phyloP scores from a whole-genome alignment of 768 basidiomycete genomes.

The Lentinus tigrinus region DNA sequence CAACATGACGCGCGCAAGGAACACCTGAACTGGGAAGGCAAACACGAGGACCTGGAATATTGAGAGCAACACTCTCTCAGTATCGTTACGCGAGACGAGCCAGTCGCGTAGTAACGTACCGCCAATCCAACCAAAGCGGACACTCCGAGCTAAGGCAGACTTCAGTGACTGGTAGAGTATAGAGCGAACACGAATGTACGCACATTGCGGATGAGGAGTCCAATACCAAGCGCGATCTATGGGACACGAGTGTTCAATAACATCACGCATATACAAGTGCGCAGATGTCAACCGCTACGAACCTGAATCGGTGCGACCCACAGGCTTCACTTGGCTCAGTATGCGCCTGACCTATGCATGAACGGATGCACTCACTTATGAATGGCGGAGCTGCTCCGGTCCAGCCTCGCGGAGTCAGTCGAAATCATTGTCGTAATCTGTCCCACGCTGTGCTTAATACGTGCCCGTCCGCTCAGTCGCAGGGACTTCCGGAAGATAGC shows the following conservation, averaged over 20 bases:
- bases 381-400: conserved; percentile 41
- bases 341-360: not conserved
- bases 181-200: not conserved
- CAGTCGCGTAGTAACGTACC: not conserved
- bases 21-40: conserved; percentile 57
- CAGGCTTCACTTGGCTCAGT: conserved; percentile 33
- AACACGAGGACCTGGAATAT: conserved; percentile 44
- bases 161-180: not conserved
- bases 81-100: not conserved
- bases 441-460: conserved; percentile 61
- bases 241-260: not conserved
- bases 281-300: not conserved
- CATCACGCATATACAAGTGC: not conserved
- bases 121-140: conserved; percentile 13
- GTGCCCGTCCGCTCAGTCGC: conserved; percentile 59
- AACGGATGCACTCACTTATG: conserved; percentile 26
- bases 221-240: conserved; percentile 54
- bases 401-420: conserved; percentile 58
- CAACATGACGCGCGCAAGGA: conserved; percentile 54
- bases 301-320: conserved; percentile 59
- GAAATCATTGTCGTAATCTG: conserved; percentile 72
- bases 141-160: not conserved
- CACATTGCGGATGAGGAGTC: conserved; percentile 45
- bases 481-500: conserved; percentile 68
- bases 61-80: not conserved